Evolutionary conservation across 768 basidiomycete genomes (phyloP).

Genomic region (Phaeolepiota aurea): DNA sequence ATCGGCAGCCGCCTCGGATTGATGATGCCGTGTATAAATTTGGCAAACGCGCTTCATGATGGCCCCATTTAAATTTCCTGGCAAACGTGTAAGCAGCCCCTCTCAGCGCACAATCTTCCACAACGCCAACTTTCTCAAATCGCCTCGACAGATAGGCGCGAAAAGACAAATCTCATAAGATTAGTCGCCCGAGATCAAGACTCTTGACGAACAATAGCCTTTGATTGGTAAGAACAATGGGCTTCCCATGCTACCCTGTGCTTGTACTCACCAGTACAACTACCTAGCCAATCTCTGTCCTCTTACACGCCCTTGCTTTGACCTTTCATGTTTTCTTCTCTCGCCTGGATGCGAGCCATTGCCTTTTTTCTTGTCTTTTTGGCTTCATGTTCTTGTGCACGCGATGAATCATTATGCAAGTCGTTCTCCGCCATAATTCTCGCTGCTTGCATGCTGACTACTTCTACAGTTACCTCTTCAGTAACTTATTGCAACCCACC

Average conservation of each 20-base stretch:
- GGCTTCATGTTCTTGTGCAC: constrained; percentile 30
- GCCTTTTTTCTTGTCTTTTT: constrained; percentile 30
- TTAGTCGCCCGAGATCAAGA: too few species aligned
- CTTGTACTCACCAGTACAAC: too few species aligned
- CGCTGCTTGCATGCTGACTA: constrained; percentile 6
- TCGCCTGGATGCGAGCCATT: constrained; percentile 72
- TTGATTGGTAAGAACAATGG: neutral
- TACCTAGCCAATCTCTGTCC: too few species aligned
- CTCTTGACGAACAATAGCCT: constrained; percentile 1
- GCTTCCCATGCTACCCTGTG: neutral
- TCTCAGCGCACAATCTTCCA: too few species aligned
- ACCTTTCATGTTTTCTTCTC: constrained; percentile 48
- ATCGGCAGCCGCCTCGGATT: too few species aligned
- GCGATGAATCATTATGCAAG: constrained; percentile 56
- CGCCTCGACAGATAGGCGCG: too few species aligned
- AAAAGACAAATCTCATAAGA: too few species aligned
- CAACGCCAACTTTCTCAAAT: too few species aligned
- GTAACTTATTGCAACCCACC: constrained; percentile 84
- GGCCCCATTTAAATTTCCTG: too few species aligned
- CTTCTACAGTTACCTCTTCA: constrained; percentile 65
- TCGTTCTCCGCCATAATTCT: constrained; percentile 14
- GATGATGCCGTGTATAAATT: too few species aligned
- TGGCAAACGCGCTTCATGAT: too few species aligned
- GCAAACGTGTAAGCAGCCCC: too few species aligned
- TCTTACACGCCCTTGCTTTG: constrained; percentile 1